Evolutionary conservation across 2,329 filamentous ascomycete species (phyloP).

Genomic region (Aspergillus pseudotamarii): DNA sequence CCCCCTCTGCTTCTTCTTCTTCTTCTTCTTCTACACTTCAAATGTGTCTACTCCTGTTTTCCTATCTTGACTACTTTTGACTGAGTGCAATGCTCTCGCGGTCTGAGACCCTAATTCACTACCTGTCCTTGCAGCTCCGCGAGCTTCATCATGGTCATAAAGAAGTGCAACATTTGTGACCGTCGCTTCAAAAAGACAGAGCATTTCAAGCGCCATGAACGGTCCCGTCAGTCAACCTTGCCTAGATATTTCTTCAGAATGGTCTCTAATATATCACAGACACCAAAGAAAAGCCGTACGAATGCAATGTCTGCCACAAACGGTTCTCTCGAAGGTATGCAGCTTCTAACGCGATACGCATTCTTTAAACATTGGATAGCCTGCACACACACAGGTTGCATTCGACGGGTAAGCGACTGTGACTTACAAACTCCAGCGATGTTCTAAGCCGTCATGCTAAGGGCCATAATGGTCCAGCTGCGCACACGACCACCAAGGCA

Average conservation of each 20-base stretch:
- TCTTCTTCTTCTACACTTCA: not conserved
- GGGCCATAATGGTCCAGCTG: conserved; percentile 44
- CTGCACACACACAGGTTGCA: not conserved
- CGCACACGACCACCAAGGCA: conserved; percentile 14
- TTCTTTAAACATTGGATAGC: conserved; percentile 1
- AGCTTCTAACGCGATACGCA: not conserved
- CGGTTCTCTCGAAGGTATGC: conserved; percentile 56
- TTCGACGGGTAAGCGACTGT: conserved; percentile 1
- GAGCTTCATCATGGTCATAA: conserved; percentile 41
- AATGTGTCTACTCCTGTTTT: not conserved
- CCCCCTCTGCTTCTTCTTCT: not conserved
- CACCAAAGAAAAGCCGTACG: conserved; percentile 58
- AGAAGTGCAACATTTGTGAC: conserved; percentile 53
- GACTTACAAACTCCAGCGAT: conserved; percentile 40
- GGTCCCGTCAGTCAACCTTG: conserved; percentile 52
- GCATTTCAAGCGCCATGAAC: conserved; percentile 58
- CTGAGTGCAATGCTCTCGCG: conserved; percentile 10
- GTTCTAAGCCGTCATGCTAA: conserved; percentile 56
- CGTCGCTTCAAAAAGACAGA: conserved; percentile 60
- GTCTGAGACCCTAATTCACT: not conserved
- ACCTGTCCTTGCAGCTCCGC: conserved; percentile 8
- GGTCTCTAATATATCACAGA: conserved; percentile 38
- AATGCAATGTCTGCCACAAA: conserved; percentile 57
- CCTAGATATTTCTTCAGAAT: not conserved
- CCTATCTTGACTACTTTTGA: conserved; percentile 3